Percentiles rank a stretch among this genome's conserved stretches.
phyloP scores from a whole-genome alignment of 352 stramenopile species.

The Albugo candida region DNA sequence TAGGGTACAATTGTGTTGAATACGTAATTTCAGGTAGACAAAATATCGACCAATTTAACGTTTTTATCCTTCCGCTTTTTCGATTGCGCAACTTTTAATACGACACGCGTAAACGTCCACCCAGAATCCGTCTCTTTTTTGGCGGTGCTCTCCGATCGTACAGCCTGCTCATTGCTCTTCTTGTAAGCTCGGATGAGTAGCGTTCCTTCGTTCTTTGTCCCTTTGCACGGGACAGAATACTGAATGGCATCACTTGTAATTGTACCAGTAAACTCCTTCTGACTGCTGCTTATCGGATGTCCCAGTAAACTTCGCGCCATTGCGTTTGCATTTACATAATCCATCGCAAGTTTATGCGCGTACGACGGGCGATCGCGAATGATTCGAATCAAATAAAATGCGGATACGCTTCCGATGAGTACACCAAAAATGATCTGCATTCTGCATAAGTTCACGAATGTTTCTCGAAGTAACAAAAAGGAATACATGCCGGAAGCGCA shows the following conservation, averaged over 20 bases:
- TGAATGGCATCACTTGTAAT: constrained; percentile 38
- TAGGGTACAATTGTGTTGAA: no score
- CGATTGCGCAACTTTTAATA: no score
- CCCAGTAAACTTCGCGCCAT: constrained; percentile 30
- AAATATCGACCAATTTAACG: no score
- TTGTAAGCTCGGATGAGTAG: constrained; percentile 63
- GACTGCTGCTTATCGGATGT: constrained; percentile 51
- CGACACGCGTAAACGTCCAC: no score
- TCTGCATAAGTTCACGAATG: constrained; percentile 29
- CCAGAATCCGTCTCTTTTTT: no score
- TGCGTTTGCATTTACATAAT: constrained; percentile 58
- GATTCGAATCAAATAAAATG: constrained; percentile 57
- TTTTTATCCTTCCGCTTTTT: no score
- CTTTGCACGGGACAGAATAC: constrained; percentile 45
- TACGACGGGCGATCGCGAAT: constrained; percentile 58
- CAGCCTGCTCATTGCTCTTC: constrained; percentile 3
- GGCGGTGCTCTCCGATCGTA: no score
- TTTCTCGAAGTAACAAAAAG: constrained; percentile 3
- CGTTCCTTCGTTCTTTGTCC: constrained; percentile 41
- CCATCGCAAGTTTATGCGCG: constrained; percentile 58
- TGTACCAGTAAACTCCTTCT: constrained; percentile 39
- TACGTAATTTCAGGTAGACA: no score
- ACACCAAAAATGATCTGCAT: constrained; percentile 25
- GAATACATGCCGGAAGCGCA: no score
- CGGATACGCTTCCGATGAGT: constrained; percentile 36